phyloP scores from a whole-genome alignment of 352 stramenopile species.

The Globisporangium viniferum region DNA sequence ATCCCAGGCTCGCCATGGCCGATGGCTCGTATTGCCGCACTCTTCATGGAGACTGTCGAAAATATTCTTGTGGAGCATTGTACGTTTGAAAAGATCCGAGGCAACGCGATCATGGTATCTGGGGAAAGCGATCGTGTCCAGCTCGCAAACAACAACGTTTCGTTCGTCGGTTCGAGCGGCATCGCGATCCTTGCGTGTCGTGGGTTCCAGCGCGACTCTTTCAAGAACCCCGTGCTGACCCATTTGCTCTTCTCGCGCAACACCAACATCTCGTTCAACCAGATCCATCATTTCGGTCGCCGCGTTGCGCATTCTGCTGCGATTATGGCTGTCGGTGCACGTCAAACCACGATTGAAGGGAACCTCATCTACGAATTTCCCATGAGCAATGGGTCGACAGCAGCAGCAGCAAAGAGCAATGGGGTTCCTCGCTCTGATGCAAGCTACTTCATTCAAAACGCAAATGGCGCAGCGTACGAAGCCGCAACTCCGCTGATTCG shows the following conservation, averaged over 20 bases:
- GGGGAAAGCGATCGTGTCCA: conserved; percentile 47
- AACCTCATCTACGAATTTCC: conserved; percentile 66
- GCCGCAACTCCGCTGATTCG: conserved; percentile 30
- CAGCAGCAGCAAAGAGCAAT: conserved; percentile 4
- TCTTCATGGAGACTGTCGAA: conserved; percentile 60
- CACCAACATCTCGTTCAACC: conserved; percentile 68
- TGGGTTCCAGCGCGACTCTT: conserved; percentile 33
- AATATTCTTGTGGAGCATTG: conserved; percentile 52
- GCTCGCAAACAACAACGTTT: conserved; percentile 71
- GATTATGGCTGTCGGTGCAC: conserved; percentile 49
- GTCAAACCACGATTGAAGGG: conserved; percentile 40
- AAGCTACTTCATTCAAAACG: conserved; percentile 44
- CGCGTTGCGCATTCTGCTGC: conserved; percentile 47
- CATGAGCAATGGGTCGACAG: background rate
- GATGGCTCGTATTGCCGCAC: conserved; percentile 49
- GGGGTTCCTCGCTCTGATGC: background rate
- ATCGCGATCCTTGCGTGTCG: conserved; percentile 45
- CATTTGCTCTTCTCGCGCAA: conserved; percentile 39
- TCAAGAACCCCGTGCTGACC: conserved; percentile 27
- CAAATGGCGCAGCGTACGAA: conserved; percentile 32
- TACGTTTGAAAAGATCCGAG: conserved; percentile 65
- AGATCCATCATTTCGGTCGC: conserved; percentile 65
- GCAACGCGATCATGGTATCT: conserved; percentile 68
- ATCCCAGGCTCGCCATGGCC: conserved; percentile 47
- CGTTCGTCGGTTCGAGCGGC: conserved; percentile 47